Percentiles rank a stretch among this genome's conserved stretches.
phyloP scores from a whole-genome alignment of 2,329 filamentous ascomycete species.

The Colletotrichum tabaci region DNA sequence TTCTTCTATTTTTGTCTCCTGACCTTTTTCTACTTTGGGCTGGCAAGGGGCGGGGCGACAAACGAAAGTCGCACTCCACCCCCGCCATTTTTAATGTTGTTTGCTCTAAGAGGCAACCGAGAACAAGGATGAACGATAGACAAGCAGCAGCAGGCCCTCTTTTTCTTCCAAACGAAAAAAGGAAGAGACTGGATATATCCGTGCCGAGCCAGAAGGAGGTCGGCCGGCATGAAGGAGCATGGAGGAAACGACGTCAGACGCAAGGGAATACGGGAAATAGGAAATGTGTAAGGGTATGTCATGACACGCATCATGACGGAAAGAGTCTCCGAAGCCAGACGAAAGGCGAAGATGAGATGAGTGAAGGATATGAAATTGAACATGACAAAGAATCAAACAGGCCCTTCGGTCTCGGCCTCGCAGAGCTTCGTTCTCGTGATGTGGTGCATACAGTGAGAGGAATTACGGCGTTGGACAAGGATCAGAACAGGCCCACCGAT shows the following conservation, averaged over 20 bases:
- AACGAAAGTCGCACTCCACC: not conserved
- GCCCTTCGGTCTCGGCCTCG: not conserved
- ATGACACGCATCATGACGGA: slow-evolving; percentile 14
- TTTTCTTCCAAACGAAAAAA: not conserved
- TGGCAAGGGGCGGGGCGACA: slow-evolving; percentile 25
- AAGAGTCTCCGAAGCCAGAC: slow-evolving; percentile 6
- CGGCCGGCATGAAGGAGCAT: slow-evolving; percentile 1
- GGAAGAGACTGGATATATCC: not conserved
- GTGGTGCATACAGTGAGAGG: not conserved
- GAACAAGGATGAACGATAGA: slow-evolving; percentile 28
- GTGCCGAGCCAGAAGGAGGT: not conserved
- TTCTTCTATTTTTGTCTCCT: slow-evolving; percentile 21
- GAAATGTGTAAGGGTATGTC: slow-evolving; percentile 39
- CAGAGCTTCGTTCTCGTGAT: not conserved
- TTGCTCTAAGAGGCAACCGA: slow-evolving; percentile 24
- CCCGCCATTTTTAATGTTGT: slow-evolving; percentile 40
- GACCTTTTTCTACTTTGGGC: slow-evolving; percentile 29
- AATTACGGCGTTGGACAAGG: no score
- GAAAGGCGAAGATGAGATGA: slow-evolving; percentile 23
- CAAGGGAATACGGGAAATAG: slow-evolving; percentile 16
- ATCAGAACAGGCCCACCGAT: not conserved
- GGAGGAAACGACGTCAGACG: slow-evolving; percentile 20
- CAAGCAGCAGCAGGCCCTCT: slow-evolving; percentile 9
- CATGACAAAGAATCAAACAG: slow-evolving; percentile 13
- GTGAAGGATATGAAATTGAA: slow-evolving; percentile 39